Percentiles rank a stretch among this genome's conserved stretches.
phyloP scores from a whole-genome alignment of 1,139 yeast species.

The Pichia sp. region DNA sequence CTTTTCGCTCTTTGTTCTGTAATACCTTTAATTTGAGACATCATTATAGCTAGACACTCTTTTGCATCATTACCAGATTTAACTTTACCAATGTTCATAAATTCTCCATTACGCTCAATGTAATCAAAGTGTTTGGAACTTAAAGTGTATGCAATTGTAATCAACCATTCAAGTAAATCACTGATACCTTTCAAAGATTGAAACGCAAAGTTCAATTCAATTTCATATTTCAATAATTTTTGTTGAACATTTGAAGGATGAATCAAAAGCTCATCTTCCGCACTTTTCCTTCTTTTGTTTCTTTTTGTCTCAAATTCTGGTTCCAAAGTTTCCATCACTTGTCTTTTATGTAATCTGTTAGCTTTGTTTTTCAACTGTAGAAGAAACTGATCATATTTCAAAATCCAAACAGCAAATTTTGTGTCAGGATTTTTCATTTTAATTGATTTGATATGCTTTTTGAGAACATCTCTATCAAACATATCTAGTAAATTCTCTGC shows the following conservation, averaged over 20 bases:
- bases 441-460: constrained; percentile 20
- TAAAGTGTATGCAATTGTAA: constrained; percentile 50
- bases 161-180: constrained; percentile 50
- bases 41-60: constrained; percentile 41
- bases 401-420: constrained; percentile 39
- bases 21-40: constrained; percentile 51
- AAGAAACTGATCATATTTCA: constrained; percentile 41
- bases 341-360: constrained; percentile 35
- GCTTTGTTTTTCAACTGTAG: constrained; percentile 38
- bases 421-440: constrained; percentile 22
- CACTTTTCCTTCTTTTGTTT: constrained; percentile 1
- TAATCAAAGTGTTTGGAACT: constrained; percentile 49
- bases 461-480: constrained; percentile 29
- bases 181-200: constrained; percentile 39
- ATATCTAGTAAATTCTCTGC: constrained; percentile 38
- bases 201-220: constrained; percentile 37
- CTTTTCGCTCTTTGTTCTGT: constrained; percentile 35
- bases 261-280: constrained; percentile 9
- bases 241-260: constrained; percentile 24
- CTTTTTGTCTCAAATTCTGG: constrained; percentile 2
- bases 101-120: constrained; percentile 42
- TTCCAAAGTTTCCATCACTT: constrained; percentile 14
- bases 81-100: constrained; percentile 48
- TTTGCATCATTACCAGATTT: constrained; percentile 45
- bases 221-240: constrained; percentile 34